Base-by-base conservation (phyloP, 2,329 filamentous ascomycete species). In the Pestalotiopsis sp. region DNA sequence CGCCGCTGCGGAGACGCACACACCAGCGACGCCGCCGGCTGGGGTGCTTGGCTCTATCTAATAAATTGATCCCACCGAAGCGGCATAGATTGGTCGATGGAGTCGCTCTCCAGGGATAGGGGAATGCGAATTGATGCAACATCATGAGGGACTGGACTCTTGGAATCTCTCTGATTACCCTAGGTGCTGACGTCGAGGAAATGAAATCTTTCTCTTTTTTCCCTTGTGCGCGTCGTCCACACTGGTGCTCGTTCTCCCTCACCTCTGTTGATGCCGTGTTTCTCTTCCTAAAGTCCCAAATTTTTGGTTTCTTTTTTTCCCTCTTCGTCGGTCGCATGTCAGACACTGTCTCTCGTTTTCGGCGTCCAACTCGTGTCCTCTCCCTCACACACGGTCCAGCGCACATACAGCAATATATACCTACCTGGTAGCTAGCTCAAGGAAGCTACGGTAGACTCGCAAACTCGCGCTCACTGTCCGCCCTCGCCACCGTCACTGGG, bases 21-120 rank as follows among this genome's bases (percentile, higher is more conserved):
- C 62, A 64, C 39, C 62, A 64, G 38, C 38, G 59, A n/a, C 27
- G 59, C 31, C 59, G 59, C 31, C 17, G 31, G 31, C 59, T 36
- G 31, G 59, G 59, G 36, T 62, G 59, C 25, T 36, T 14, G 59
- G 31, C 59, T 39, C 49, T 65, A 65, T 65, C 52, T 65, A 52
- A 52, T 52, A 67, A 67, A 67, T 67, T 67, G 65, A 67, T 31
- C 55, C 14, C 58, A 52, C 65, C 57, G 38, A 67, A 67, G 39
- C 13, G 65, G 65, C 39, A 61, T 67, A 67, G 65, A 63, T 38
- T 67, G n/a, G 57, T 38, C 39, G 59, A 38, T 31, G 65, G 65
- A 7, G 49, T 20, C 41, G 9, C 20, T 31, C 12, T 17, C 25
- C 12, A 38, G 36, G 59, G 59, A 67, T 62, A 62, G 65, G 65